Conservation (phyloP, 345 rosid species). For the Brassica rapa region DNA sequence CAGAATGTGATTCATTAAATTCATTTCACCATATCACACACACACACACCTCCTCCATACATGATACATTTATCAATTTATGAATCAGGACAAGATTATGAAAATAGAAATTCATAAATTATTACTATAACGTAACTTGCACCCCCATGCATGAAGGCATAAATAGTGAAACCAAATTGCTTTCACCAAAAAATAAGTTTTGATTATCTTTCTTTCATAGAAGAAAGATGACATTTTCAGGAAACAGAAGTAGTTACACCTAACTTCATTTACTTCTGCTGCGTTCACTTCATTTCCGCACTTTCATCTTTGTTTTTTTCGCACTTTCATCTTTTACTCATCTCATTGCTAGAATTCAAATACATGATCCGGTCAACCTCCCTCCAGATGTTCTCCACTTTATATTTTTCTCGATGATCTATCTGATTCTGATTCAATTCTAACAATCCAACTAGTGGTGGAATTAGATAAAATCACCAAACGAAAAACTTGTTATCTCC, state of each 20-base stretch:
- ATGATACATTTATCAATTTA: background rate
- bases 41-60: background rate
- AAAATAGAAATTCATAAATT: background rate
- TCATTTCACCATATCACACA: background rate
- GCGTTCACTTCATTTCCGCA: slow-evolving; percentile 12
- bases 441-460: background rate
- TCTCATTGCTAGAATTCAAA: background rate
- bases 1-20: background rate
- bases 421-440: background rate
- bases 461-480: background rate
- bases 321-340: background rate
- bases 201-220: background rate
- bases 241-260: slow-evolving; percentile 23
- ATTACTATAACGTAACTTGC: background rate
- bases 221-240: background rate
- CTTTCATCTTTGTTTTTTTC: background rate
- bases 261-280: slow-evolving; percentile 29
- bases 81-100: background rate
- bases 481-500: background rate
- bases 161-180: slow-evolving; percentile 13
- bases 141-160: background rate
- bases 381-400: background rate
- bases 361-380: background rate
- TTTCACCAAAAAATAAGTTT: background rate
- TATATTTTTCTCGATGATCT: background rate